Conservation (phyloP, 371 early-diverging fungal species). For the Chytridiales sp. region DNA sequence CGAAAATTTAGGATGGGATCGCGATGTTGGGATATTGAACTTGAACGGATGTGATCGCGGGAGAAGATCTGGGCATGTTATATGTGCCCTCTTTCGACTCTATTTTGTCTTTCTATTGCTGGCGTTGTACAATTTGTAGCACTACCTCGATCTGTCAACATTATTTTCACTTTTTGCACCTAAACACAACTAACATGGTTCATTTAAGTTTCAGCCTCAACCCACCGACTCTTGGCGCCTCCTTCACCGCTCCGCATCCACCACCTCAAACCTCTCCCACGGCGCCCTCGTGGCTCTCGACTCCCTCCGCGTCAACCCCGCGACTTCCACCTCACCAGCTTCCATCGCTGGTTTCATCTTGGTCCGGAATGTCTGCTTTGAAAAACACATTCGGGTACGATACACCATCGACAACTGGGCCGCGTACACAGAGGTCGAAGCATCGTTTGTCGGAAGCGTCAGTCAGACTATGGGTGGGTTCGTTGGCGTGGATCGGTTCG, state of each 20-base stretch:
- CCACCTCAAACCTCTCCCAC: neutral
- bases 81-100: too few species aligned
- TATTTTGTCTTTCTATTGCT: too few species aligned
- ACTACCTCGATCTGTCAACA: too few species aligned
- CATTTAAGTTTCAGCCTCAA: neutral
- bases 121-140: too few species aligned
- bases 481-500: conserved; percentile 46
- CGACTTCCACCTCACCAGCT: too few species aligned
- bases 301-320: neutral
- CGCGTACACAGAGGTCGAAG: conserved; percentile 56
- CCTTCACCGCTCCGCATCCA: neutral
- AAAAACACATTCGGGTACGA: conserved; percentile 67
- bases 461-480: conserved; percentile 19
- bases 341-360: conserved; percentile 4
- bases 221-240: neutral
- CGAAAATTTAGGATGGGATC: too few species aligned
- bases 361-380: conserved; percentile 73
- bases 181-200: too few species aligned
- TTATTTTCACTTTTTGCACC: too few species aligned
- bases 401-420: conserved; percentile 71
- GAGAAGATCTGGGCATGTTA: too few species aligned
- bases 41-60: too few species aligned
- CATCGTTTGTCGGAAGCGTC: conserved; percentile 39
- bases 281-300: neutral
- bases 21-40: too few species aligned